Conservation (phyloP, 345 rosid genomes). For the Toxicodendron radicans region DNA sequence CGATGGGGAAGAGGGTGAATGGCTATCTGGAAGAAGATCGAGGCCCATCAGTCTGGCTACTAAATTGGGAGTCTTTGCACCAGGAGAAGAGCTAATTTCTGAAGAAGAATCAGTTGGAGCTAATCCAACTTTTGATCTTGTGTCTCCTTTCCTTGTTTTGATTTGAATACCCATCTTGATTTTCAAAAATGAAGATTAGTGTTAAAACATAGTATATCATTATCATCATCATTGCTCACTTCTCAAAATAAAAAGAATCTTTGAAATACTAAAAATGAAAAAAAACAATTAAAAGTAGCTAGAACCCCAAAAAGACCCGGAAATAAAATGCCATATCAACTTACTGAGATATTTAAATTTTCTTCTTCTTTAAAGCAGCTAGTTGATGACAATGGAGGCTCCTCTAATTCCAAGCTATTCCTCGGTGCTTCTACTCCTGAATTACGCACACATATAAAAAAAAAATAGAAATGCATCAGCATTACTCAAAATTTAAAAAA, state of each 20-base stretch:
- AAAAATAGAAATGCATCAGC: background rate
- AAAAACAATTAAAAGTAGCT: constrained; percentile 1
- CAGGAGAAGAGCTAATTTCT: constrained; percentile 66
- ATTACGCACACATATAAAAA: background rate
- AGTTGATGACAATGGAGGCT: constrained; percentile 36
- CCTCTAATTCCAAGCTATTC: constrained; percentile 79
- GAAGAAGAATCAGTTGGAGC: constrained; percentile 39
- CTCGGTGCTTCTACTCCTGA: constrained; percentile 76
- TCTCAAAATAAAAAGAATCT: constrained; percentile 29
- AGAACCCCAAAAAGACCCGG: constrained; percentile 28
- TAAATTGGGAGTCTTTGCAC: constrained; percentile 73
- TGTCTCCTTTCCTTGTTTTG: constrained; percentile 43
- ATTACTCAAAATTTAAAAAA: constrained; percentile 8
- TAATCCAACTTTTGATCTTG: constrained; percentile 31
- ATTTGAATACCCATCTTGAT: constrained; percentile 71
- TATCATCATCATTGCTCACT: constrained; percentile 27
- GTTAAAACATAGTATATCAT: constrained; percentile 16
- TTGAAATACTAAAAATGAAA: background rate
- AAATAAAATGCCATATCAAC: constrained; percentile 18
- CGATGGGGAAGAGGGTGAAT: constrained; percentile 50
- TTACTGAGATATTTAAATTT: constrained; percentile 50
- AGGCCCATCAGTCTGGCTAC: constrained; percentile 97
- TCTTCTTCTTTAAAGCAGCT: constrained; percentile 27
- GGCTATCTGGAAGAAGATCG: constrained; percentile 70
- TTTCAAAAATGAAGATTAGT: constrained; percentile 11